Evolutionary conservation across 1,284 basidiomycete genomes (phyloP), one percentile per base, ranked within the genome.

Genomic region (Kwoniella shivajii): DNA sequence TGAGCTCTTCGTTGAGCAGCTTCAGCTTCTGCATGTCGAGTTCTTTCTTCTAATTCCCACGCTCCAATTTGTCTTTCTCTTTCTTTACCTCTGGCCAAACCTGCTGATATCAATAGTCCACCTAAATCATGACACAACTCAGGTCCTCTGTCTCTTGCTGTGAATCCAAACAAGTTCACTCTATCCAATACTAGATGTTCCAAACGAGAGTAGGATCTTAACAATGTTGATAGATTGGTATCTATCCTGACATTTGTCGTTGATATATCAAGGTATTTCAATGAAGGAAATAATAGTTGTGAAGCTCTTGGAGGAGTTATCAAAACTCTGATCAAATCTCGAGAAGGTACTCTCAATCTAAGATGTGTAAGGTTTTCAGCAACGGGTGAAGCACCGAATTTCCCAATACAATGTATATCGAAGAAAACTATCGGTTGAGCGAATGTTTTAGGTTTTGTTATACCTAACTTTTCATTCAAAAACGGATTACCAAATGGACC

Each of bases 401-500:
- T 57, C 0, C 75, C 68, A 1, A 80, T 53, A 59, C 78, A 79
- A 9, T 69, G 60, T 30, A 78, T 73, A 57, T 79, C 77, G 64
- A 78, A 78, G 50, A 80, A 79, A 33, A 80, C 78, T 54, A 79
- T 77, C 1, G 78, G 78, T 54, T 80, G 78, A 20, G 78, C 78
- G 55, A 80, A 80, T 2, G 71, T 68, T 51, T 75, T 75, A 6
- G 77, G 77, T 56, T 66, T 71, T 2, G 63, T 58, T 45, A 60
- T 54, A 16, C 64, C 64, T 48, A 79, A 52, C 30, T 68, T 66
- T 24, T 72, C 71, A 29, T 66, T 66, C 2, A 79, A 59, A 58
- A 75, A 78, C 0, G 73, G 72, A 22, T 61, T 61, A 7, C 59
- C 59, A 50, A 79, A 75, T 13, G 77, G 77, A 13, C 78, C 78